Percentiles rank a stretch among this genome's conserved stretches.
Conservation (phyloP, 768 basidiomycete species). For the Panaeolus cyanescens region DNA sequence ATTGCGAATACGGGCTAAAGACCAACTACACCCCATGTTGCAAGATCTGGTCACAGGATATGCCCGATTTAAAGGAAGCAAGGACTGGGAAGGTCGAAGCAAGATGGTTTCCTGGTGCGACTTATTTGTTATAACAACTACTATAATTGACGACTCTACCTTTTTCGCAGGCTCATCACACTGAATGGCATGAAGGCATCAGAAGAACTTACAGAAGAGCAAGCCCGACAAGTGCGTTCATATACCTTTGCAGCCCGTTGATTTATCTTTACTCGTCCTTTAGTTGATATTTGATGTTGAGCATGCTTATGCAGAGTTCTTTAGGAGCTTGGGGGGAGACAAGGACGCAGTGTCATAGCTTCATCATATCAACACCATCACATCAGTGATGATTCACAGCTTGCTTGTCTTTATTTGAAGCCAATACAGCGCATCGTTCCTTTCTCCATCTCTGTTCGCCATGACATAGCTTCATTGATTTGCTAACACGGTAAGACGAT, state of each 20-base stretch:
- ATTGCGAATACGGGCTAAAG: constrained; percentile 91
- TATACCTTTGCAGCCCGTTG: background rate
- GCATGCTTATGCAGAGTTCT: constrained; percentile 93
- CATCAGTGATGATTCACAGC: background rate
- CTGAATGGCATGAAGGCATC: constrained; percentile 97
- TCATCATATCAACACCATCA: background rate
- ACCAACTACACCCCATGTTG: constrained; percentile 91
- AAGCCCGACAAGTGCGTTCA: constrained; percentile 80
- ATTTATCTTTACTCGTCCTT: background rate
- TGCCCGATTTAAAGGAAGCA: constrained; percentile 91
- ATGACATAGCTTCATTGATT: background rate
- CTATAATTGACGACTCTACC: background rate
- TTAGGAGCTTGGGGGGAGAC: constrained; percentile 66
- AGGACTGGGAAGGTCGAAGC: constrained; percentile 95
- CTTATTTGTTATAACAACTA: background rate
- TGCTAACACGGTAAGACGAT: background rate
- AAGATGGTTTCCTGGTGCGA: constrained; percentile 90
- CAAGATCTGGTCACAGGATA: constrained; percentile 96
- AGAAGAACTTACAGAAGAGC: constrained; percentile 94
- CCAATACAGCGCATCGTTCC: background rate
- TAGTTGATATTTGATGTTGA: constrained; percentile 97
- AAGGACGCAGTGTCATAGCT: constrained; percentile 23
- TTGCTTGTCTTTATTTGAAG: background rate
- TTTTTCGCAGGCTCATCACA: constrained; percentile 77
- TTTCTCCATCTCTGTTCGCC: background rate